These are phyloP conservation scores for Epichloe gansuensis DNA, from an alignment of 2,329 filamentous ascomycete genomes.

Conservation along the genomic window DNA sequence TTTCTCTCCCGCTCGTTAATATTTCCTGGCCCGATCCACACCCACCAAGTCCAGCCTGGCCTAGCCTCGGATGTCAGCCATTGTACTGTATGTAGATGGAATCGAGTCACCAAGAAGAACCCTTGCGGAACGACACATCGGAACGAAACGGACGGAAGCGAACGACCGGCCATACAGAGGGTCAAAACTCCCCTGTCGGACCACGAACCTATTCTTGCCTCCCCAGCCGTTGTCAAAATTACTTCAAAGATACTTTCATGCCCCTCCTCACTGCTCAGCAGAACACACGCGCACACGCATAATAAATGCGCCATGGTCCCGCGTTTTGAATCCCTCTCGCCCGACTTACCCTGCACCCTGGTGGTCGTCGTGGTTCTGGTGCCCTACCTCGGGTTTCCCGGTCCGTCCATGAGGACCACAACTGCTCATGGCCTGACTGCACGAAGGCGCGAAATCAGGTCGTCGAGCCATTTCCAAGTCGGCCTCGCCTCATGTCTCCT, in stretches of 20 bases:
- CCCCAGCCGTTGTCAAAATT: no score
- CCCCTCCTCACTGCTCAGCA: no score
- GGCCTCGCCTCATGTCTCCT: constrained; percentile 7
- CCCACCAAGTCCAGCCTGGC: background rate
- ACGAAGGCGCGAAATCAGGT: constrained; percentile 9
- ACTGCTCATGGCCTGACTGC: constrained; percentile 5
- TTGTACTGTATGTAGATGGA: background rate
- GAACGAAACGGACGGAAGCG: background rate
- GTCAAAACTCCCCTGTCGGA: no score
- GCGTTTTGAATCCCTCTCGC: background rate
- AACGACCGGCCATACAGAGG: no score
- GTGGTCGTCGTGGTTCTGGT: background rate
- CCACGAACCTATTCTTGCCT: no score
- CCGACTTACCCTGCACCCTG: background rate
- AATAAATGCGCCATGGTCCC: background rate
- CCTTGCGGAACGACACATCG: constrained; percentile 2
- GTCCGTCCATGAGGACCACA: constrained; percentile 6
- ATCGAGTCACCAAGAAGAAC: background rate
- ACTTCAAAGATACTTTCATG: no score
- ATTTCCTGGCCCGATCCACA: no score
- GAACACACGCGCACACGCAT: background rate
- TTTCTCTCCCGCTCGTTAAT: background rate
- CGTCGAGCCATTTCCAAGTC: constrained; percentile 10
- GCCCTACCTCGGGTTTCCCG: background rate
- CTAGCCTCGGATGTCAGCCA: background rate